phyloP scores from a whole-genome alignment of 106 monocot species.

The Allium cepa region DNA sequence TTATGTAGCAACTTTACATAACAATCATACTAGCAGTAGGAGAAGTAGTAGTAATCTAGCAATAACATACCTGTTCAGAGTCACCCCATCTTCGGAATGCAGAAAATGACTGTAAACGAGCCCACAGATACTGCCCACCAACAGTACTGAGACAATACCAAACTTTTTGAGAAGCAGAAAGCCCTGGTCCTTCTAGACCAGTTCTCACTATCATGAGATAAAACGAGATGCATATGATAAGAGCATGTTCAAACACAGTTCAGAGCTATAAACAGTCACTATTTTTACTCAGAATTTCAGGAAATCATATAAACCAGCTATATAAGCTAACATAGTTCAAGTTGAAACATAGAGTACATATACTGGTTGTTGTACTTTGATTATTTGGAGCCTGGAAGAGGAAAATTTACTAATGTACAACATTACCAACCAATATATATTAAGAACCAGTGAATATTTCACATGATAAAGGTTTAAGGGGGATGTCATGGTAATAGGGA shows the following conservation, averaged over 20 bases:
- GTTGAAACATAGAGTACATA: too few relatives aligned
- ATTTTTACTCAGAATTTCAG: too few relatives aligned
- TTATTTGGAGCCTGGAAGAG: too few relatives aligned
- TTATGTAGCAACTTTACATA: neutral
- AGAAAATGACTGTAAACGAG: slow-evolving; percentile 89
- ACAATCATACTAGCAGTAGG: neutral
- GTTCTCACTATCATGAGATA: slow-evolving; percentile 62
- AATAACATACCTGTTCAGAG: slow-evolving; percentile 65
- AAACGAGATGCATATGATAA: slow-evolving; percentile 7
- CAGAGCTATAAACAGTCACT: too few relatives aligned
- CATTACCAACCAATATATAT: too few relatives aligned
- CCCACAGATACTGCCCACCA: slow-evolving; percentile 93
- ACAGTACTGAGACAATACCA: slow-evolving; percentile 80
- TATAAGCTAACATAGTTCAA: too few relatives aligned
- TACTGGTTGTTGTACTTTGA: too few relatives aligned
- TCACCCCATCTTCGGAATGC: slow-evolving; percentile 98
- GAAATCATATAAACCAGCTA: too few relatives aligned
- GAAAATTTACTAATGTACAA: too few relatives aligned
- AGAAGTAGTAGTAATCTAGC: neutral
- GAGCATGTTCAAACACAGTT: neutral
- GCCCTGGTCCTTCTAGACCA: slow-evolving; percentile 93
- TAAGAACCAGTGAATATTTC: too few relatives aligned
- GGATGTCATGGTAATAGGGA: too few relatives aligned
- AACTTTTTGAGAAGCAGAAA: slow-evolving; percentile 88
- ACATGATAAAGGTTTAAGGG: too few relatives aligned